Percentiles rank a stretch among this genome's conserved stretches.
phyloP scores from a whole-genome alignment of 192 early-diverging fungal species.

The Chytriomyces hyalinus region DNA sequence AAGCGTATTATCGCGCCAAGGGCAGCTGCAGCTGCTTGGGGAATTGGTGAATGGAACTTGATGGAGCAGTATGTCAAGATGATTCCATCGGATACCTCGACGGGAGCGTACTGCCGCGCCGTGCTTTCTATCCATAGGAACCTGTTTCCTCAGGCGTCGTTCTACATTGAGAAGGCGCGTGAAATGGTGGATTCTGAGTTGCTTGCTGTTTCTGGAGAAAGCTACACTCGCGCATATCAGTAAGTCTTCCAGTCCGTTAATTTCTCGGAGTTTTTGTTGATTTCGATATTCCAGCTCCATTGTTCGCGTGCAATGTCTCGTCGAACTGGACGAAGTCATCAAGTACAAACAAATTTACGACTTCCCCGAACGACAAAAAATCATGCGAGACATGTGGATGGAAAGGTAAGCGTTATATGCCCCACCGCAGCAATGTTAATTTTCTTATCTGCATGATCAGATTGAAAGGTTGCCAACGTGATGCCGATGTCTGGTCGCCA shows the following conservation, averaged over 20 bases:
- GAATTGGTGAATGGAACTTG: conserved; percentile 72
- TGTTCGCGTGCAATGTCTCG: conserved; percentile 76
- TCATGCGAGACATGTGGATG: conserved; percentile 78
- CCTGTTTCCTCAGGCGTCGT: conserved; percentile 64
- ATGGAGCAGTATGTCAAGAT: conserved; percentile 81
- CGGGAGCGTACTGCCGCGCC: conserved; percentile 75
- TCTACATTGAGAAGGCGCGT: conserved; percentile 73
- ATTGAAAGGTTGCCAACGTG: conserved; percentile 69
- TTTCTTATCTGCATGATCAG: conserved; percentile 46
- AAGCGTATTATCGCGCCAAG: conserved; percentile 44
- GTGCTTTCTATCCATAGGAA: conserved; percentile 76
- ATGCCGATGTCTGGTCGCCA: conserved; percentile 86
- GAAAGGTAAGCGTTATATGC: conserved; percentile 18
- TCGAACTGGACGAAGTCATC: conserved; percentile 85
- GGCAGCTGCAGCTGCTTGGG: conserved; percentile 85
- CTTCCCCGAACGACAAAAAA: conserved; percentile 67
- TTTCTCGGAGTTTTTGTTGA: conserved; percentile 10
- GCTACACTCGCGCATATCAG: conserved; percentile 79
- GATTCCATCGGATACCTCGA: conserved; percentile 66
- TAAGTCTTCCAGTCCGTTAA: conserved; percentile 5
- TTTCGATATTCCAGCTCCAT: conserved; percentile 59
- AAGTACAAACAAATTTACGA: conserved; percentile 76
- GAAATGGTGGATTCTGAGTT: conserved; percentile 74
- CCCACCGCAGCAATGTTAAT: conserved; percentile 17
- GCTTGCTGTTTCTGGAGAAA: conserved; percentile 78